These are phyloP conservation scores for Diaporthe sp. DNA, from an alignment of 2,329 filamentous ascomycete genomes.

Conservation along the genomic window DNA sequence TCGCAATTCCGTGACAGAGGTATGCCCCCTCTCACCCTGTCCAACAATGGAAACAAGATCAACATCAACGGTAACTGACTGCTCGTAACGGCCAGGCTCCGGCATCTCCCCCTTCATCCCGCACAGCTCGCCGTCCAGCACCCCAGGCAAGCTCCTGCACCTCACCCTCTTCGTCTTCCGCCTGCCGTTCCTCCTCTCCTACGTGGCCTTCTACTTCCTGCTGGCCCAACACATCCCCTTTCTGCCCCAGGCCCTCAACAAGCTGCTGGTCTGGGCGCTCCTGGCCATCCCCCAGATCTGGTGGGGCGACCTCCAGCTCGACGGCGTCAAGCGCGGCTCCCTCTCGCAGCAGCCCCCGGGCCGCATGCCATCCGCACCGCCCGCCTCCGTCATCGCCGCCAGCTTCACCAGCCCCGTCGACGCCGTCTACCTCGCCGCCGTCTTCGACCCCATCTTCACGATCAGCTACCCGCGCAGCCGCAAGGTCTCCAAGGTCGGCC, in stretches of 20 bases:
- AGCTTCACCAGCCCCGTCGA: slow-evolving; percentile 95
- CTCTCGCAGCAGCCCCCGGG: slow-evolving; percentile 79
- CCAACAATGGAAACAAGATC: not conserved
- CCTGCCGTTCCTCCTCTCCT: slow-evolving; percentile 80
- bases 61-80: slow-evolving; percentile 16
- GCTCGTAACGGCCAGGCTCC: slow-evolving; percentile 73
- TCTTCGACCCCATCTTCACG: slow-evolving; percentile 97
- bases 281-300: slow-evolving; percentile 92
- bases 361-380: slow-evolving; percentile 76
- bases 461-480: slow-evolving; percentile 82
- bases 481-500: slow-evolving; percentile 81
- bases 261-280: slow-evolving; percentile 88
- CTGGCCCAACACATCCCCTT: slow-evolving; percentile 80
- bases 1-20: slow-evolving; percentile 93
- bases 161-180: slow-evolving; percentile 84
- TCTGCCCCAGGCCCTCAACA: slow-evolving; percentile 73
- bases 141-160: slow-evolving; percentile 74
- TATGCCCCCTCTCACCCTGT: slow-evolving; percentile 53
- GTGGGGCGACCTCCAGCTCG: slow-evolving; percentile 99
- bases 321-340: slow-evolving; percentile 93
- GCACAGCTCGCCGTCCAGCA: slow-evolving; percentile 74
- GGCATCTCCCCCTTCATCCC: slow-evolving; percentile 97
- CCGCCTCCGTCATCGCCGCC: slow-evolving; percentile 86
- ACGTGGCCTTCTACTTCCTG: slow-evolving; percentile 80
- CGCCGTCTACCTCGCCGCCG: slow-evolving; percentile 91